A percentile compares a stretch with the other conserved stretches of the same genome.
Conservation (phyloP, 148 eudicot genomes). For the Silene uniflora region DNA sequence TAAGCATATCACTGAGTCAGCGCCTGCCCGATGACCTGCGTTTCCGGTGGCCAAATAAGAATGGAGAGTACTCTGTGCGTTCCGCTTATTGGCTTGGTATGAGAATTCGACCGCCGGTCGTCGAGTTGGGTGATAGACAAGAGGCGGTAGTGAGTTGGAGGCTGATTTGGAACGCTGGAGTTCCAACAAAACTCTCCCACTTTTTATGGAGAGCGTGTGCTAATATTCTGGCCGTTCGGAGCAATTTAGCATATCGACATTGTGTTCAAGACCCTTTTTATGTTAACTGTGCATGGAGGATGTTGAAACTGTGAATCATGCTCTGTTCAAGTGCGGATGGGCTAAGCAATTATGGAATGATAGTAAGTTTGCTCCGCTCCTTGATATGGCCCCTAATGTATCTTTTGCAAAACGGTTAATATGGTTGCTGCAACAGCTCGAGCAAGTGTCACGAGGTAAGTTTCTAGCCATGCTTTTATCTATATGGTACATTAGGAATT, state of each 20-base stretch:
- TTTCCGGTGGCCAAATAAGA: background rate
- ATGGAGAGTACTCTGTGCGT: background rate
- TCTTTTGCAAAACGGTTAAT: background rate
- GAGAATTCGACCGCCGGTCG: no score
- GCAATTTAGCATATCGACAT: background rate
- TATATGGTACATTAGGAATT: no score
- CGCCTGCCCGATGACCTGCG: background rate
- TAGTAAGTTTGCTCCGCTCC: background rate
- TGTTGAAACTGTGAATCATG: background rate
- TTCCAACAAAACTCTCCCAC: background rate
- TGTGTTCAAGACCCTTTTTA: background rate
- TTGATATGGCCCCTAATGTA: background rate
- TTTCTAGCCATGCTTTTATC: background rate
- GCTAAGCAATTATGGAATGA: background rate
- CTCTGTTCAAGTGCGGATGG: background rate
- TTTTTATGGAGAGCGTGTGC: background rate
- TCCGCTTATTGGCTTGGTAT: background rate
- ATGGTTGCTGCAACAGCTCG: background rate
- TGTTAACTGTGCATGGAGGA: background rate
- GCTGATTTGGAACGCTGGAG: background rate
- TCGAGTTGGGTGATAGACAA: no score
- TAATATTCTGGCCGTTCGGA: background rate
- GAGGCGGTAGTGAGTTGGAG: background rate
- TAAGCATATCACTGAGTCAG: background rate
- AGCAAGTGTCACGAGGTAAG: background rate